phyloP scores from a whole-genome alignment of 2,329 filamentous ascomycete species.

The Aspergillus ruber region DNA sequence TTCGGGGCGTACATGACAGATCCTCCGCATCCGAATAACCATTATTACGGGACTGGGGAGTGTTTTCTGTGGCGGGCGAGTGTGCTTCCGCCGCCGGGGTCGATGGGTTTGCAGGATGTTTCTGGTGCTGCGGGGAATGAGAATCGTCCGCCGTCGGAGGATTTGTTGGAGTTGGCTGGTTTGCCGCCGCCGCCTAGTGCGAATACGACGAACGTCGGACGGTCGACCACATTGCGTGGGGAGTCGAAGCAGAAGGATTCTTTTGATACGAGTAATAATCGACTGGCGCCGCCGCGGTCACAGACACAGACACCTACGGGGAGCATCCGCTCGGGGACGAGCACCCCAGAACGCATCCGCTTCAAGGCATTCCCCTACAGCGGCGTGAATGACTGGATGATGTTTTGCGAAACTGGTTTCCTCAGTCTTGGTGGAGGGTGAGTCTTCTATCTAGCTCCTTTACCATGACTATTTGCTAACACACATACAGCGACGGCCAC shows the following conservation, averaged over 20 bases:
- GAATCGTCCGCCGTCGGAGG: slow-evolving; percentile 20
- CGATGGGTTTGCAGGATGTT: slow-evolving; percentile 2
- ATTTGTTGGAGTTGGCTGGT: slow-evolving; percentile 45
- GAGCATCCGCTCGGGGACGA: slow-evolving; percentile 12
- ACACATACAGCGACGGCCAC: slow-evolving; percentile 58
- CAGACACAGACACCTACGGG: neutral
- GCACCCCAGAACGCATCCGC: slow-evolving; percentile 67
- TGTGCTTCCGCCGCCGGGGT: slow-evolving; percentile 45
- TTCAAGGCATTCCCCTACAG: slow-evolving; percentile 98
- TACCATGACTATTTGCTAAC: slow-evolving; percentile 17
- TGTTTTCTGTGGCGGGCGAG: slow-evolving; percentile 86
- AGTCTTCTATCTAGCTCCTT: slow-evolving; percentile 18
- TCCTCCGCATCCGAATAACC: slow-evolving; percentile 68
- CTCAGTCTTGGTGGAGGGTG: slow-evolving; percentile 76
- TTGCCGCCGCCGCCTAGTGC: slow-evolving; percentile 65
- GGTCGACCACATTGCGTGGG: slow-evolving; percentile 53
- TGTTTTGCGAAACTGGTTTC: slow-evolving; percentile 81
- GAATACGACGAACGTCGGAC: slow-evolving; percentile 55
- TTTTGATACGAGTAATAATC: slow-evolving; percentile 6
- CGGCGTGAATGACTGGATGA: slow-evolving; percentile 93
- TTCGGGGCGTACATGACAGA: slow-evolving; percentile 96
- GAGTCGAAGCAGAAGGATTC: slow-evolving; percentile 22
- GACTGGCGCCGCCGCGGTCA: slow-evolving; percentile 8
- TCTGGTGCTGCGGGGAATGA: slow-evolving; percentile 6
- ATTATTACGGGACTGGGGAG: slow-evolving; percentile 94